A percentile compares a stretch with the other conserved stretches of the same genome.
Conservation (phyloP, 495 filamentous ascomycete species). For the Cercophora samala region DNA sequence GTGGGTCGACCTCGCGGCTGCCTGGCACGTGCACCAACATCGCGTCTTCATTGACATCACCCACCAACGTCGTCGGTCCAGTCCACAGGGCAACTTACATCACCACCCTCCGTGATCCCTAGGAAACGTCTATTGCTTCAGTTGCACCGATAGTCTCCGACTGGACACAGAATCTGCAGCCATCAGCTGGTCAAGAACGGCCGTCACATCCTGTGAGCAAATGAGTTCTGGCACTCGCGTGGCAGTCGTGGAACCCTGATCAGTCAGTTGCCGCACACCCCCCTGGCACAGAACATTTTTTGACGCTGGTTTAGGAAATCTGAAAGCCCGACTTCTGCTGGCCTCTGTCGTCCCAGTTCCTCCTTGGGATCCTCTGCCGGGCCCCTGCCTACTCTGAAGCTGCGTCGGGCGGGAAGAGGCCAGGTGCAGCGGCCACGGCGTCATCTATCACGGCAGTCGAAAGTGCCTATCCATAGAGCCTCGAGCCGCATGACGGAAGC, state of each 20-base stretch:
- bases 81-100: background rate
- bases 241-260: background rate
- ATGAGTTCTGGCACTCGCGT: background rate
- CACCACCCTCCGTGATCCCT: background rate
- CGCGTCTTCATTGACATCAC: background rate
- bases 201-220: background rate
- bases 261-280: background rate
- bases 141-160: background rate
- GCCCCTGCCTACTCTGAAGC: background rate
- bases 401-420: background rate
- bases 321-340: background rate
- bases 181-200: background rate
- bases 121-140: background rate
- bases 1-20: background rate
- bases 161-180: background rate
- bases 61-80: background rate
- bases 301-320: background rate
- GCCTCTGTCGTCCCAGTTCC: background rate
- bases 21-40: background rate
- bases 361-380: background rate
- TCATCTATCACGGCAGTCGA: background rate
- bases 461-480: background rate
- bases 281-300: background rate
- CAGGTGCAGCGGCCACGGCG: background rate
- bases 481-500: background rate